Evolutionary conservation across 257 asterid species (phyloP).

Genomic region (Handroanthus guayacan): DNA sequence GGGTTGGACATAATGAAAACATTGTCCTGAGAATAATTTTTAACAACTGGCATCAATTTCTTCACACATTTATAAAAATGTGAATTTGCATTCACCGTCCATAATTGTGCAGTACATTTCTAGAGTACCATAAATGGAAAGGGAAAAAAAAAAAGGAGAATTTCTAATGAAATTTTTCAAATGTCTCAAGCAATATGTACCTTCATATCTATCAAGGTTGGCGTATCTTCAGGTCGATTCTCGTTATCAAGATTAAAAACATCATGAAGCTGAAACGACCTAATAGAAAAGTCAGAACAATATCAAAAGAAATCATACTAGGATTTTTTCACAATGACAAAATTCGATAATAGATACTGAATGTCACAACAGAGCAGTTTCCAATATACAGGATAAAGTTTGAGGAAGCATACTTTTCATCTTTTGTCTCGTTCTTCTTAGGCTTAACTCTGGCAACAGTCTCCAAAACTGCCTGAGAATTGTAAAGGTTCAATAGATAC

Average conservation of each 20-base stretch:
- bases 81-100: constrained; percentile 30
- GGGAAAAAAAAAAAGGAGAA: not conserved
- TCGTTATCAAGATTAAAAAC: constrained; percentile 77
- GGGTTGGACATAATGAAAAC: constrained; percentile 82
- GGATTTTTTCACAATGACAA: constrained; percentile 24
- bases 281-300: constrained; percentile 42
- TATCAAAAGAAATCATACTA: constrained; percentile 34
- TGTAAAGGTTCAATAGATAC: constrained; percentile 37
- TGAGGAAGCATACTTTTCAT: constrained; percentile 67
- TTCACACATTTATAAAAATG: constrained; percentile 21
- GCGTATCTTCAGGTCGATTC: constrained; percentile 74
- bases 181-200: constrained; percentile 44
- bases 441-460: constrained; percentile 85
- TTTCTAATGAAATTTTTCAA: constrained; percentile 17
- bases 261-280: constrained; percentile 77
- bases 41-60: constrained; percentile 39
- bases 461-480: constrained; percentile 82
- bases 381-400: constrained; percentile 20
- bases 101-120: constrained; percentile 15
- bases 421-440: constrained; percentile 83
- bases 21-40: constrained; percentile 62
- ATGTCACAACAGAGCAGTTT: constrained; percentile 32
- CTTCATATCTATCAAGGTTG: constrained; percentile 78
- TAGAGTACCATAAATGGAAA: constrained; percentile 14
- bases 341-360: constrained; percentile 25